Evolutionary conservation across 257 asterid species (phyloP).

Genomic region (Phtheirospermum japonicum): DNA sequence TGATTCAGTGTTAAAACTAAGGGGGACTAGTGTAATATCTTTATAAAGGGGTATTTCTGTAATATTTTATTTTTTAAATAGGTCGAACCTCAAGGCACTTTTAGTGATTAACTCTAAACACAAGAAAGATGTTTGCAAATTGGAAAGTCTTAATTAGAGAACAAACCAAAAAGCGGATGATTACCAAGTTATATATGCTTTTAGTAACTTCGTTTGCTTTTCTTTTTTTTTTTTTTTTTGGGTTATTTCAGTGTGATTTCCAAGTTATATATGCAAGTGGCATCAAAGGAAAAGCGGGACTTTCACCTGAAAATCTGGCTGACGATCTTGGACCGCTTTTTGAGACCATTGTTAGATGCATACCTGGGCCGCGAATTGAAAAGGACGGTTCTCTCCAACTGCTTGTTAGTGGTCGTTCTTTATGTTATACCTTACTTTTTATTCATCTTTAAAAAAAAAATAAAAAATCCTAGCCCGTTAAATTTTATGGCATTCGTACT

Average conservation of each 20-base stretch:
- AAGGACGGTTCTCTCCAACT: slow-evolving; percentile 94
- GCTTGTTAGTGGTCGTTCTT: slow-evolving; percentile 66
- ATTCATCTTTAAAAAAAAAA: no score
- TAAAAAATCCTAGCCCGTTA: slow-evolving; percentile 10
- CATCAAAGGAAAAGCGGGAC: slow-evolving; percentile 92
- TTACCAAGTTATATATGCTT: background rate
- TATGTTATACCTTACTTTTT: slow-evolving; percentile 9
- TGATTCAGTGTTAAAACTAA: background rate
- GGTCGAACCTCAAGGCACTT: no score
- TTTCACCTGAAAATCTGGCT: slow-evolving; percentile 78
- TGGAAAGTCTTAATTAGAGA: no score
- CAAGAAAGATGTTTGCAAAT: no score
- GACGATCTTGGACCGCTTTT: slow-evolving; percentile 97
- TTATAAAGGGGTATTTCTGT: no score
- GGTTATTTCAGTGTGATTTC: slow-evolving; percentile 87
- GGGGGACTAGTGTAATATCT: no score
- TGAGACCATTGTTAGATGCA: slow-evolving; percentile 86
- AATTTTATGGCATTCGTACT: slow-evolving; percentile 13
- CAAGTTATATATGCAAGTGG: slow-evolving; percentile 98
- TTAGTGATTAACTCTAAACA: no score
- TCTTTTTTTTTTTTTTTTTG: no score
- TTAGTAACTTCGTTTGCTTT: slow-evolving; percentile 10
- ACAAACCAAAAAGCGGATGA: no score
- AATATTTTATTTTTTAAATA: no score
- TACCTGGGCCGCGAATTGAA: slow-evolving; percentile 88